phyloP scores from a whole-genome alignment of 2,329 filamentous ascomycete genomes.

The Fusarium nelsonii region DNA sequence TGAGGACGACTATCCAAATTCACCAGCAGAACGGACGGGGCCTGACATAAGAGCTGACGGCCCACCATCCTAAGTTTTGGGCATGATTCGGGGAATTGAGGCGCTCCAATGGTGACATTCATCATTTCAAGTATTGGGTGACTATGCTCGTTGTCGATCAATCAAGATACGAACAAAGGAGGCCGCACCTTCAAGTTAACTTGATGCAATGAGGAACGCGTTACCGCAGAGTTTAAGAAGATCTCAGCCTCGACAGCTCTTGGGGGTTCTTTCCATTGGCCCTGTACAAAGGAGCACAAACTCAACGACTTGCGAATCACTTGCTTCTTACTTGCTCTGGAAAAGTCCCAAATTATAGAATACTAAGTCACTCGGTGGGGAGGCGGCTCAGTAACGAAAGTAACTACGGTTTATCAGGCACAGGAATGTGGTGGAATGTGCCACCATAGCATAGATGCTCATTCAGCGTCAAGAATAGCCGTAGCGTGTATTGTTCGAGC shows the following conservation, averaged over 20 bases:
- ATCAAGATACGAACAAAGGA: not conserved
- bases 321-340: slow-evolving; percentile 5
- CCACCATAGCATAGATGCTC: slow-evolving; percentile 1
- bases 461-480: slow-evolving; percentile 2
- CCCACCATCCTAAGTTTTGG: slow-evolving; percentile 28
- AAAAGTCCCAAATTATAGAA: slow-evolving; percentile 5
- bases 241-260: not conserved
- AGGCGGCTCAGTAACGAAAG: slow-evolving; percentile 39
- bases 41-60: slow-evolving; percentile 25
- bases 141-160: not conserved
- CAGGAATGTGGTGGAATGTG: slow-evolving; percentile 12
- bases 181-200: not conserved
- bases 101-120: not conserved
- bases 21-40: slow-evolving; percentile 35
- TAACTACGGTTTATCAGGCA: slow-evolving; percentile 9
- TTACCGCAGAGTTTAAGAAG: not conserved
- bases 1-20: slow-evolving; percentile 48
- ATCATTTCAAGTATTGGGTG: not conserved
- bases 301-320: not conserved
- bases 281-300: not conserved
- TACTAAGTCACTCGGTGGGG: slow-evolving; percentile 46
- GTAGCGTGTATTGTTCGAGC: slow-evolving; percentile 2
- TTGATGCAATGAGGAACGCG: not conserved
- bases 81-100: slow-evolving; percentile 2
- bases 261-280: not conserved